Evolutionary conservation across 139 green algal species (phyloP), one percentile per base, ranked within the genome.

Genomic region (Chlorella sp.): DNA sequence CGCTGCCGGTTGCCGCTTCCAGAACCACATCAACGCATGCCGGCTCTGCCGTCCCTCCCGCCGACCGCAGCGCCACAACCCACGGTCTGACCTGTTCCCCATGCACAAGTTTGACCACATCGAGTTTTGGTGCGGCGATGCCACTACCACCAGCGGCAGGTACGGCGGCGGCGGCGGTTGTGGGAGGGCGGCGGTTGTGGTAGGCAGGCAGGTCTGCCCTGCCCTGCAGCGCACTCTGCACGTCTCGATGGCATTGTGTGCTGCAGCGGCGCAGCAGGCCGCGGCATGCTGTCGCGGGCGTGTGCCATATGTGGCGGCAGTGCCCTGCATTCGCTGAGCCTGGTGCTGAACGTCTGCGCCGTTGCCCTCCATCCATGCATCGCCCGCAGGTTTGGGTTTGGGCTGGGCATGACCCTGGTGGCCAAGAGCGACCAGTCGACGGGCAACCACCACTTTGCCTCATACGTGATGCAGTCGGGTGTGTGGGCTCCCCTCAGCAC

Each of bases 41-140:
- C 56, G 6, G 36, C 3, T 16, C 68, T 28, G 30, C 40, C 68
- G 9, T 44, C n/a, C 14, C 34, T 44, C 40, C 51, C 51, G 30
- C 3, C 26, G 43, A 0, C 22, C 40, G 77, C 77, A 83, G 84
- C 84, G 88, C 46, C 67, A 91, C 78, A 97, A 97, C 78, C 94
- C 94, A 16, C 54, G 44, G 19, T 92, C 81, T 68, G 96, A 99
- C 87, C 84, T 77, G 58, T 99, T 99, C 64, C 76, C 69, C 44
- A 85, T 87, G 34, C 72, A 88, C 70, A 89, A 84, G 43, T 99
- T 99, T 68, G 95, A 99, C 76, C 95, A 98, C 84, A 81, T 99
- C 28, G 97, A 99, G 85, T 98, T 98, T 69, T 99, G 92, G 91
- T 96, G 91, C 73, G 83, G 88, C 16, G 97, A 99, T 68, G 97